phyloP scores from a whole-genome alignment of 371 early-diverging fungal genomes.

The Furculomyces boomerangus region DNA sequence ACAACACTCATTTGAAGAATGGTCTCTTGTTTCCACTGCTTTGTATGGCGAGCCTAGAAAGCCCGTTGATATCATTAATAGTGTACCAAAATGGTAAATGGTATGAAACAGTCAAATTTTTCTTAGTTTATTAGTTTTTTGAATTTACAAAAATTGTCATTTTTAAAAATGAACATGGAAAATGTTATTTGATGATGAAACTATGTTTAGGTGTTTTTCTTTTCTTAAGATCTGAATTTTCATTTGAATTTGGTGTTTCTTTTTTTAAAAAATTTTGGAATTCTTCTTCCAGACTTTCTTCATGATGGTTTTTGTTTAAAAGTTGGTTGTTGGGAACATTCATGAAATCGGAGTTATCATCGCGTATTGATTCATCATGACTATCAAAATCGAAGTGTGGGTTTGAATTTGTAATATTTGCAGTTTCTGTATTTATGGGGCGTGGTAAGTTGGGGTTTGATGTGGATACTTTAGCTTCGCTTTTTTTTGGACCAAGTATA shows the following conservation, averaged over 20 bases:
- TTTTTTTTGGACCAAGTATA: too few species aligned
- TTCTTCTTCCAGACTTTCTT: neutral
- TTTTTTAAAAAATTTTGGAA: neutral
- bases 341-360: too few species aligned
- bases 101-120: slow-evolving; percentile 1
- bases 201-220: neutral
- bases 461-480: too few species aligned
- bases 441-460: too few species aligned
- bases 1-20: slow-evolving; percentile 86
- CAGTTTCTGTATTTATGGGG: too few species aligned
- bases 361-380: too few species aligned
- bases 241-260: neutral
- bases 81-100: slow-evolving; percentile 44
- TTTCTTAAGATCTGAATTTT: neutral
- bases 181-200: neutral
- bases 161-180: neutral
- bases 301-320: neutral
- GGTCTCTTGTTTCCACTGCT: slow-evolving; percentile 62
- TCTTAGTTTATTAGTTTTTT: neutral
- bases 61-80: slow-evolving; percentile 42
- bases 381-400: too few species aligned
- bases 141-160: slow-evolving; percentile 29
- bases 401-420: too few species aligned
- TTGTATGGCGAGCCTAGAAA: slow-evolving; percentile 50
- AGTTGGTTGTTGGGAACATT: too few species aligned